Evolutionary conservation across 768 basidiomycete genomes (phyloP).

Genomic region (Lactifluus volemus): DNA sequence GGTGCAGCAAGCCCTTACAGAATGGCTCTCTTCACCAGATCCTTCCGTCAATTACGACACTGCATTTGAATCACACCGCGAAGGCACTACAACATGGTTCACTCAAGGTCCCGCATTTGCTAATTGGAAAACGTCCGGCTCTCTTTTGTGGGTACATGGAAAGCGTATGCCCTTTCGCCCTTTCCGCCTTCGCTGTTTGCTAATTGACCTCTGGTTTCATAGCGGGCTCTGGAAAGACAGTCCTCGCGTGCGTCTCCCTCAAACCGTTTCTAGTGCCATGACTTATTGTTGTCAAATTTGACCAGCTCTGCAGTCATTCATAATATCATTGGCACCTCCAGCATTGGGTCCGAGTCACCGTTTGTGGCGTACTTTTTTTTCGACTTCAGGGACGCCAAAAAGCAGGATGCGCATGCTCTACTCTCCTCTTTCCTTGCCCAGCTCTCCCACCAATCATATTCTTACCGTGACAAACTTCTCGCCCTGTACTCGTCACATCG

Average conservation of each 20-base stretch:
- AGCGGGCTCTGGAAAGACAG: constrained; percentile 7
- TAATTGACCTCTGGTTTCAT: background rate
- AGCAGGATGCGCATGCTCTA: background rate
- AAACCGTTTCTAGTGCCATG: accelerated
- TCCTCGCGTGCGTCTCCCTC: background rate
- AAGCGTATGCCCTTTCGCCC: background rate
- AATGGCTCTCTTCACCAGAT: background rate
- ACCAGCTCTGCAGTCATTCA: background rate
- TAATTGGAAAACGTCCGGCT: background rate
- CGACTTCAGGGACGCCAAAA: too few species aligned
- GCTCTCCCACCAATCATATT: background rate
- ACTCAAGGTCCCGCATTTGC: background rate
- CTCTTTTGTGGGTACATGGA: background rate
- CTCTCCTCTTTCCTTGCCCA: background rate
- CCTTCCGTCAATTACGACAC: background rate
- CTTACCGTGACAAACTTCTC: background rate
- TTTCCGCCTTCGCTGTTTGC: background rate
- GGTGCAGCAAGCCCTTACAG: background rate
- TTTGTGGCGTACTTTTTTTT: too few species aligned
- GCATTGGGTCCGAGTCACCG: background rate
- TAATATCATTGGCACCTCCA: background rate
- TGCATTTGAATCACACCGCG: background rate
- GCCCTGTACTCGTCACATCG: background rate
- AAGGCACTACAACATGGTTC: background rate
- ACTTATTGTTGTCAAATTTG: background rate